These are phyloP conservation scores for Oxyria digyna DNA, from an alignment of 148 eudicot species.

Conservation along the genomic window DNA sequence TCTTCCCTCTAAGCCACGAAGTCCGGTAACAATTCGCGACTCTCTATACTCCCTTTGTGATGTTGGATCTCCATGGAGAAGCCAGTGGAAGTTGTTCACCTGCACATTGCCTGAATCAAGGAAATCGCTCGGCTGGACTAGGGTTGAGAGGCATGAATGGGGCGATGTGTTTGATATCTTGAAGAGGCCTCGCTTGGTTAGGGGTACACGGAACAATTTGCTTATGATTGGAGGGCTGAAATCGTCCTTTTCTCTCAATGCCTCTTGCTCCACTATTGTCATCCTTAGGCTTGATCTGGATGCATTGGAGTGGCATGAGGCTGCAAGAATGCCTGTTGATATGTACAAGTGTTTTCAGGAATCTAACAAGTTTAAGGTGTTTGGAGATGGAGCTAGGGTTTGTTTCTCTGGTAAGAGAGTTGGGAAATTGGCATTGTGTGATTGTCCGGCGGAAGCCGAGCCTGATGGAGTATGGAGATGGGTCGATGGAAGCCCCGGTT, in stretches of 20 bases:
- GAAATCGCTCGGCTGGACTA: constrained; percentile 37
- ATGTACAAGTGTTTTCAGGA: constrained; percentile 68
- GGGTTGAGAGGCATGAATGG: constrained; percentile 65
- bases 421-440: constrained; percentile 72
- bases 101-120: constrained; percentile 21
- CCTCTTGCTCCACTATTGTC: constrained; percentile 58
- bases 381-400: constrained; percentile 75
- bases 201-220: constrained; percentile 37
- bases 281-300: constrained; percentile 70
- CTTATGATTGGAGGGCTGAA: constrained; percentile 77
- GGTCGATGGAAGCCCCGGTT: constrained; percentile 64
- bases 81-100: constrained; percentile 62
- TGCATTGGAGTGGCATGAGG: constrained; percentile 84
- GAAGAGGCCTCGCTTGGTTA: constrained; percentile 61
- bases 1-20: constrained; percentile 70
- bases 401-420: constrained; percentile 71
- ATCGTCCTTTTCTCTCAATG: constrained; percentile 55
- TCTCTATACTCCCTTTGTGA: constrained; percentile 52
- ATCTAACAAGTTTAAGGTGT: constrained; percentile 78
- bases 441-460: constrained; percentile 17
- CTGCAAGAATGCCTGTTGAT: constrained; percentile 73
- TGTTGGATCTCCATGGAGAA: constrained; percentile 77
- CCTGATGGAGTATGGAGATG: constrained; percentile 52
- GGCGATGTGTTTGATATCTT: constrained; percentile 77
- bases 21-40: constrained; percentile 45